Evolutionary conservation across 1,284 basidiomycete genomes (phyloP).

Genomic region (Hemileia vastatrix): DNA sequence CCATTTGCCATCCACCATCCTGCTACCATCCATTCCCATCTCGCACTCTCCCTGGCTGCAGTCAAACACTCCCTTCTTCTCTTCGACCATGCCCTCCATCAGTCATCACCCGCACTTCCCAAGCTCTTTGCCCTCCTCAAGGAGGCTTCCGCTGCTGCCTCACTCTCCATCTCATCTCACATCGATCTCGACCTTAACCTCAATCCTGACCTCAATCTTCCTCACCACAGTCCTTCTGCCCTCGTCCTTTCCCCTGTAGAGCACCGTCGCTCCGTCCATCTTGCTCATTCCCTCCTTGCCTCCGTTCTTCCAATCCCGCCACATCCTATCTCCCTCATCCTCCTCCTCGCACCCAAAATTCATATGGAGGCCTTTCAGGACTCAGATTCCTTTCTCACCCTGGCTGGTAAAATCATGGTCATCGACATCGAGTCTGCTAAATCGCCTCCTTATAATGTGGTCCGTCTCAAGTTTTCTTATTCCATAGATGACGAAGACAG

Average conservation of each 20-base stretch:
- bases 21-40: no score
- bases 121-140: conserved; percentile 7
- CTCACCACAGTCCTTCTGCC: not conserved
- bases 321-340: not conserved
- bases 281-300: not conserved
- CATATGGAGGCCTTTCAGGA: conserved; percentile 9
- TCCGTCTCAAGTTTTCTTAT: conserved; percentile 12
- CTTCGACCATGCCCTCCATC: not conserved
- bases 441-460: not conserved
- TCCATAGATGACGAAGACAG: conserved; percentile 14
- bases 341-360: not conserved
- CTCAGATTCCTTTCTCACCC: conserved; percentile 14
- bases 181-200: conserved; percentile 1
- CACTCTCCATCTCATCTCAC: conserved; percentile 9
- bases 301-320: not conserved
- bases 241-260: not conserved
- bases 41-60: no score
- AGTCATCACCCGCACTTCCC: not conserved
- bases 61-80: no score
- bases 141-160: conserved; percentile 9
- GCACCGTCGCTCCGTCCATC: not conserved
- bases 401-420: conserved; percentile 20
- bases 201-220: conserved; percentile 6
- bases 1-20: no score
- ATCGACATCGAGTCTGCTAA: conserved; percentile 15